phyloP scores from a whole-genome alignment of 2,329 filamentous ascomycete species.

The Fusarium xylarioides region DNA sequence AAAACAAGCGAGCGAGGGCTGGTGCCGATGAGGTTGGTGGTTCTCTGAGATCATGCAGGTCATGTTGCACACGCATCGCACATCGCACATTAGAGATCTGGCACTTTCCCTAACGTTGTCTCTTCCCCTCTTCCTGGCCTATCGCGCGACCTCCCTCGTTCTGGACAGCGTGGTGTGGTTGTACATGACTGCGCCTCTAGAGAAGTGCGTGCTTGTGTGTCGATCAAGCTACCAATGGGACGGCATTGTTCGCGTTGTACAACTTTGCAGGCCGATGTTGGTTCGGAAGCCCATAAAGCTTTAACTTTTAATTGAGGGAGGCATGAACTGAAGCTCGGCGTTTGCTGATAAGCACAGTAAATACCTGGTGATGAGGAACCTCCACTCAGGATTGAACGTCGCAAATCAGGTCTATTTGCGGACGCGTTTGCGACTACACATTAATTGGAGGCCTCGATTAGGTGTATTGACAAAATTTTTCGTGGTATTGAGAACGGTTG shows the following conservation, averaged over 20 bases:
- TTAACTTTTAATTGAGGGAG: neutral
- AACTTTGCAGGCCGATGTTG: slow-evolving; percentile 34
- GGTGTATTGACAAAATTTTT: neutral
- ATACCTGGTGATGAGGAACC: neutral
- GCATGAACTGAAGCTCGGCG: neutral
- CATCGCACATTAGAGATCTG: slow-evolving; percentile 41
- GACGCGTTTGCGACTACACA: slow-evolving; percentile 26
- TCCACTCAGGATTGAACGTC: slow-evolving; percentile 11
- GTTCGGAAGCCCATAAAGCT: slow-evolving; percentile 26
- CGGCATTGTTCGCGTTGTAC: slow-evolving; percentile 33
- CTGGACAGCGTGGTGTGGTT: slow-evolving; percentile 28
- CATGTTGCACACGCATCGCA: slow-evolving; percentile 37
- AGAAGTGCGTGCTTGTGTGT: slow-evolving; percentile 28
- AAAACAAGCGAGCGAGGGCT: slow-evolving; percentile 42
- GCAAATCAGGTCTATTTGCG: slow-evolving; percentile 35
- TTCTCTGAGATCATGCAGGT: slow-evolving; percentile 44
- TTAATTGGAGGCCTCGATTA: neutral
- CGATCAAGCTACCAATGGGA: slow-evolving; percentile 36
- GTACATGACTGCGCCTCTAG: slow-evolving; percentile 28
- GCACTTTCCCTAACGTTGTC: slow-evolving; percentile 33
- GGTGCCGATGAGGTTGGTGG: slow-evolving; percentile 37
- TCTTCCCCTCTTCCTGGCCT: slow-evolving; percentile 16
- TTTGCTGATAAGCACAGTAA: slow-evolving; percentile 1
- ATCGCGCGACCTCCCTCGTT: slow-evolving; percentile 23
- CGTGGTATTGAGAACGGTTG: neutral